phyloP scores from a whole-genome alignment of 164 flowering plant genomes.

The Nymphaea thermarum region DNA sequence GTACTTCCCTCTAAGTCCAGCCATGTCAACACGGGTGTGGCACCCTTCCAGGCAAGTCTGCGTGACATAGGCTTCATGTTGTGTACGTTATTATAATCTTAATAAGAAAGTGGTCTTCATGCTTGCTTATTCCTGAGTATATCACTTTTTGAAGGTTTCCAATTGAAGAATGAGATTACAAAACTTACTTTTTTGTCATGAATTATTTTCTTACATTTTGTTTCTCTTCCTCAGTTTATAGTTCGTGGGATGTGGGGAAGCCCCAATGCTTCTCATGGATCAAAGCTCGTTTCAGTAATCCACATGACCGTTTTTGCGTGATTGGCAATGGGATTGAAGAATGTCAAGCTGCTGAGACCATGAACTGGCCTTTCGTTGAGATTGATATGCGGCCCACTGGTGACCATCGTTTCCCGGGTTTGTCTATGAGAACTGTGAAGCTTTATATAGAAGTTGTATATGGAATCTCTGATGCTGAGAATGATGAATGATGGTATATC shows the following conservation, averaged over 20 bases:
- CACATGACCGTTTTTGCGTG: slow-evolving; percentile 60
- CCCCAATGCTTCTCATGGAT: slow-evolving; percentile 70
- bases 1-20: too few relatives aligned
- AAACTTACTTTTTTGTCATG: not conserved
- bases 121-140: too few relatives aligned
- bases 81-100: too few relatives aligned
- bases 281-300: slow-evolving; percentile 48
- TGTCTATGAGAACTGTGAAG: slow-evolving; percentile 44
- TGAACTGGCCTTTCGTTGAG: slow-evolving; percentile 83
- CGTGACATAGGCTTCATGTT: too few relatives aligned
- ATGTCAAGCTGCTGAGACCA: slow-evolving; percentile 70
- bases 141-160: too few relatives aligned
- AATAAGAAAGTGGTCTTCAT: too few relatives aligned
- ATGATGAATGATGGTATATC: slow-evolving; percentile 12
- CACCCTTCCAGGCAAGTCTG: too few relatives aligned
- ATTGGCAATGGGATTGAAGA: slow-evolving; percentile 98
- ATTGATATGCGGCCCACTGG: slow-evolving; percentile 51
- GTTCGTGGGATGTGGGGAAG: slow-evolving; percentile 93
- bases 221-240: slow-evolving; percentile 49
- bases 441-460: slow-evolving; percentile 62
- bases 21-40: too few relatives aligned
- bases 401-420: slow-evolving; percentile 75
- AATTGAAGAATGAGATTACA: too few relatives aligned
- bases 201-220: not conserved
- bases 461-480: slow-evolving; percentile 27